A percentile compares a stretch with the other conserved stretches of the same genome.
phyloP scores from a whole-genome alignment of 1,284 basidiomycete species.

The Hemileia vastatrix region DNA sequence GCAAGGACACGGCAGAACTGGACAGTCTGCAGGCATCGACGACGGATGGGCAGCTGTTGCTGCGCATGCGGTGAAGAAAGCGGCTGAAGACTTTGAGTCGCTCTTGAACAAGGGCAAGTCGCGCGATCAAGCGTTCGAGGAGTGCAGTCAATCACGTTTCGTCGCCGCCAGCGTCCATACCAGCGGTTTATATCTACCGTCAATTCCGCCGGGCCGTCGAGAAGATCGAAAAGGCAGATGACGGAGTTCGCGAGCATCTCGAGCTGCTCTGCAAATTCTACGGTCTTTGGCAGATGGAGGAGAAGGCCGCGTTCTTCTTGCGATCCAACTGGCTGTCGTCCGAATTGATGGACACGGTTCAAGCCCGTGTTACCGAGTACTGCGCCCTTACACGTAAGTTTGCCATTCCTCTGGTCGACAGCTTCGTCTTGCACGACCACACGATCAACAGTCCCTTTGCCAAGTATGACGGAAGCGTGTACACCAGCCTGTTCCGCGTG shows the following conservation, averaged over 20 bases:
- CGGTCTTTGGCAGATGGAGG: conserved; percentile 53
- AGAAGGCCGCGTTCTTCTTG: conserved; percentile 52
- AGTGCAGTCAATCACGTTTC: conserved; percentile 51
- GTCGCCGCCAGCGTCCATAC: conserved; percentile 50
- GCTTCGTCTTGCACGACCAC: conserved; percentile 52
- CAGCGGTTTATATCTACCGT: too few species aligned
- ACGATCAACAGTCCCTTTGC: conserved; percentile 54
- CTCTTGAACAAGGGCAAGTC: conserved; percentile 48
- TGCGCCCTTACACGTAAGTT: conserved; percentile 49
- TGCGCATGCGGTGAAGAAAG: conserved; percentile 52
- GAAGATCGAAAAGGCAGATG: too few species aligned
- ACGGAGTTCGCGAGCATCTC: too few species aligned
- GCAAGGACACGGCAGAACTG: conserved; percentile 47
- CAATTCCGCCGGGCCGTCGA: too few species aligned
- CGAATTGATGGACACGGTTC: conserved; percentile 48
- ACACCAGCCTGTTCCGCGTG: too few species aligned
- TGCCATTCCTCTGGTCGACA: conserved; percentile 51
- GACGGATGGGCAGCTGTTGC: conserved; percentile 50
- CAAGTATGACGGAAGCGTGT: conserved; percentile 46
- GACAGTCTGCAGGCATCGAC: conserved; percentile 50
- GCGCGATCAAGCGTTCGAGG: conserved; percentile 52
- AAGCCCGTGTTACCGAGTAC: conserved; percentile 47
- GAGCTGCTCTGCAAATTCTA: too few species aligned
- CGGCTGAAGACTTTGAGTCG: conserved; percentile 48
- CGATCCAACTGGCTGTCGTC: too few species aligned